phyloP scores from a whole-genome alignment of 305 asterid genomes.

The Fraxinus dipetala region DNA sequence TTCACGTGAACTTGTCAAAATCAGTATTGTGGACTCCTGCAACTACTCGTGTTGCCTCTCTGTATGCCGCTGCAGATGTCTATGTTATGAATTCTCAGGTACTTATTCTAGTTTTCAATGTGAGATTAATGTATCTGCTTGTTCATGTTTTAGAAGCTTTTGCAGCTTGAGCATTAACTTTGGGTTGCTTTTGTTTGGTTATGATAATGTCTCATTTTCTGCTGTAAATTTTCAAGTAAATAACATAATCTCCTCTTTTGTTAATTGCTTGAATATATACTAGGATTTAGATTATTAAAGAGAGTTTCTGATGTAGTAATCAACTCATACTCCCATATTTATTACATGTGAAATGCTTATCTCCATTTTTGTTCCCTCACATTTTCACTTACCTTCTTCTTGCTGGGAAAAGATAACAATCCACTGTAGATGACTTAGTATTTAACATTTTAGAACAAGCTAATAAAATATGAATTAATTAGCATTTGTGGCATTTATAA shows the following conservation, averaged over 20 bases:
- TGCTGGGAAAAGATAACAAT: neutral
- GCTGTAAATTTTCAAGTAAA: neutral
- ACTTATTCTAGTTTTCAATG: neutral
- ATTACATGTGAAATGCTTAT: neutral
- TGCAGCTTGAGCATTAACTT: neutral
- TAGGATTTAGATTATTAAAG: neutral
- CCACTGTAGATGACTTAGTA: neutral
- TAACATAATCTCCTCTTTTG: neutral
- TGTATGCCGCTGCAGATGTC: constrained; percentile 92
- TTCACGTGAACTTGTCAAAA: constrained; percentile 58
- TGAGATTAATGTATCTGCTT: neutral
- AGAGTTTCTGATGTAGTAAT: neutral
- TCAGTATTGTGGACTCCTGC: constrained; percentile 96
- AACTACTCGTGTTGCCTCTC: constrained; percentile 87
- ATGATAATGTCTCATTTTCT: neutral
- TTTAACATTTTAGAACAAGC: neutral
- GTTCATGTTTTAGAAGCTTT: neutral
- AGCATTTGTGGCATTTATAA: neutral
- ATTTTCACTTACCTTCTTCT: neutral
- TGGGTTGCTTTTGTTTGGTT: neutral
- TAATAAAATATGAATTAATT: neutral
- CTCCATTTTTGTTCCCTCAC: neutral
- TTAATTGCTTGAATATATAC: neutral
- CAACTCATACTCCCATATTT: neutral
- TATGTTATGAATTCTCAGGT: constrained; percentile 99